A percentile compares a stretch with the other conserved stretches of the same genome.
Evolutionary conservation across 495 filamentous ascomycete genomes (phyloP).

Genomic region (Saxispiralis lemnorum): DNA sequence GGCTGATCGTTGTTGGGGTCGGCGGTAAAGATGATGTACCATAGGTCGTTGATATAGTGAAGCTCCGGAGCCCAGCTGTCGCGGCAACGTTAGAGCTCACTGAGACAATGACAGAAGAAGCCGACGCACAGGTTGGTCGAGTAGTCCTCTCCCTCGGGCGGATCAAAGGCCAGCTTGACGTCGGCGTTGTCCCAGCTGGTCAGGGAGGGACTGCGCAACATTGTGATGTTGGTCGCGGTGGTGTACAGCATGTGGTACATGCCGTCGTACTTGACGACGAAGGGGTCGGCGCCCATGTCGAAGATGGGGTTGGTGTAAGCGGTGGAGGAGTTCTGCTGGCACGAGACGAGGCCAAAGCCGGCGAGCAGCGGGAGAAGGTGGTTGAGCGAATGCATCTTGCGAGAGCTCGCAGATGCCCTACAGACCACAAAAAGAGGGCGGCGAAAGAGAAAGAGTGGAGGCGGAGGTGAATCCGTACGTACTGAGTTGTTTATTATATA

Average conservation of each 20-base stretch:
- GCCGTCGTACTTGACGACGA: conserved; percentile 15
- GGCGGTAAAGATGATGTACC: conserved; percentile 37
- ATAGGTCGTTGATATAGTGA: conserved; percentile 27
- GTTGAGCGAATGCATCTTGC: background rate
- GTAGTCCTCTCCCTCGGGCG: conserved; percentile 24
- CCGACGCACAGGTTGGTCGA: conserved; percentile 12
- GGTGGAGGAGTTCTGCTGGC: background rate
- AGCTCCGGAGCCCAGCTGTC: conserved; percentile 34
- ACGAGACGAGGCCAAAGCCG: background rate
- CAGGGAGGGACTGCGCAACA: conserved; percentile 13
- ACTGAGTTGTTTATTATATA: too few species aligned
- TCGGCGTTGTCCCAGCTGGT: conserved; percentile 31
- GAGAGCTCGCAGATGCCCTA: too few species aligned
- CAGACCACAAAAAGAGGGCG: too few species aligned
- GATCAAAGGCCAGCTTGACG: conserved; percentile 22
- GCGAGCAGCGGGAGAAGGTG: background rate
- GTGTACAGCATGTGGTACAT: conserved; percentile 20
- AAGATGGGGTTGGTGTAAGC: conserved; percentile 19
- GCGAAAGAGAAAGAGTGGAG: too few species aligned
- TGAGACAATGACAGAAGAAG: too few species aligned
- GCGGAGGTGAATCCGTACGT: too few species aligned
- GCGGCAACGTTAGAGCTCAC: too few species aligned
- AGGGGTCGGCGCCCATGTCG: conserved; percentile 18
- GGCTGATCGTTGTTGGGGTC: conserved; percentile 29
- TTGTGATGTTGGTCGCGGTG: conserved; percentile 16